These are phyloP conservation scores for Venturia carpophila DNA, from an alignment of 2,329 filamentous ascomycete genomes.

Conservation along the genomic window DNA sequence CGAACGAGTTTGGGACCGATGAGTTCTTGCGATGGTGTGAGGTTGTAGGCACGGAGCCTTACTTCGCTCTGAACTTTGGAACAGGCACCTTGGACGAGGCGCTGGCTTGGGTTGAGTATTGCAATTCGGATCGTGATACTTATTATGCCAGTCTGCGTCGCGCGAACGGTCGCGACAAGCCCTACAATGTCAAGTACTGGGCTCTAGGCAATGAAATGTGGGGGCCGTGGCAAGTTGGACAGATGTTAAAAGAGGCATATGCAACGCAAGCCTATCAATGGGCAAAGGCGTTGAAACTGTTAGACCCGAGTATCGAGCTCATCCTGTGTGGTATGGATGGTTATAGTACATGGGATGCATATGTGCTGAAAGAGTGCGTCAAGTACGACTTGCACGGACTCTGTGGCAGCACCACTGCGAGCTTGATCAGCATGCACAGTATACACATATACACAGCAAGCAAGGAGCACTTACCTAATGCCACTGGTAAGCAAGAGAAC, in stretches of 20 bases:
- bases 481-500: conserved; percentile 24
- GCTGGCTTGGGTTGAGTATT: conserved; percentile 78
- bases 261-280: conserved; percentile 61
- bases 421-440: conserved; percentile 68
- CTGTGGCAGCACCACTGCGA: conserved; percentile 37
- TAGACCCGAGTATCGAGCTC: conserved; percentile 61
- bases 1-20: conserved; percentile 74
- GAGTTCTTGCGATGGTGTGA: conserved; percentile 81
- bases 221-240: conserved; percentile 60
- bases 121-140: conserved; percentile 68
- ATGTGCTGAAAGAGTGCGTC: conserved; percentile 63
- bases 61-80: conserved; percentile 72
- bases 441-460: conserved; percentile 71
- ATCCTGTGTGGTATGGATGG: conserved; percentile 69
- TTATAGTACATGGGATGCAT: conserved; percentile 61
- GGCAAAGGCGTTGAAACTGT: conserved; percentile 64
- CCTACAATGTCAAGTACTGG: conserved; percentile 51
- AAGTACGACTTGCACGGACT: conserved; percentile 45
- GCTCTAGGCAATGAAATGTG: conserved; percentile 55
- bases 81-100: conserved; percentile 53
- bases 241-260: conserved; percentile 63
- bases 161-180: conserved; percentile 65
- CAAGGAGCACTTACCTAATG: conserved; percentile 33
- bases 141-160: conserved; percentile 76
- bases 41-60: conserved; percentile 65